Percentiles rank a stretch among this genome's conserved stretches.
Conservation (phyloP, 2,329 filamentous ascomycete genomes). For the Paecilomyces dactylethromorphus region DNA sequence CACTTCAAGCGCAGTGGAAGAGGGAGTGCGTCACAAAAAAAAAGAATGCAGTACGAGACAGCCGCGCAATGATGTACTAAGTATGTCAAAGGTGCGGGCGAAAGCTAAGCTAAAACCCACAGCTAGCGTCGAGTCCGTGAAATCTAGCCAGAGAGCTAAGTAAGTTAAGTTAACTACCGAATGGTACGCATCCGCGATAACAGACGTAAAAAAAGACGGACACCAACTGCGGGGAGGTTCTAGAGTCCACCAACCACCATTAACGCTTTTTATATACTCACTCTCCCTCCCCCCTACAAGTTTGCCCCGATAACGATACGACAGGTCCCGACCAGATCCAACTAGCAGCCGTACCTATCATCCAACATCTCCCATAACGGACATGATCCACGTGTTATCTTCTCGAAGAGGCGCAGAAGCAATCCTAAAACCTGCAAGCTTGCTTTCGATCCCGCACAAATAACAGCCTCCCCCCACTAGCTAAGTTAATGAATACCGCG, state of each 20-base stretch:
- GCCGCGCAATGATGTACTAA: neutral
- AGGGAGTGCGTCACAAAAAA: neutral
- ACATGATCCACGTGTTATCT: neutral
- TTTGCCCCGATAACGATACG: too few relatives aligned
- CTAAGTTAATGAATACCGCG: too few relatives aligned
- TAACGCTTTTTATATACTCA: neutral
- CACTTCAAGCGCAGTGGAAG: neutral
- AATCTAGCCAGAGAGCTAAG: too few relatives aligned
- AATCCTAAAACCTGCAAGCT: too few relatives aligned
- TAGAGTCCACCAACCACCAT: neutral
- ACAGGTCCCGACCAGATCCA: neutral
- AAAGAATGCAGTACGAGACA: neutral
- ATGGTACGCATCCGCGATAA: too few relatives aligned
- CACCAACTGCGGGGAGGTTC: neutral
- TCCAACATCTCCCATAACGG: neutral
- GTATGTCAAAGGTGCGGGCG: neutral
- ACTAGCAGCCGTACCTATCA: neutral
- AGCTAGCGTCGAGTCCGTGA: neutral
- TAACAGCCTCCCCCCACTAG: too few relatives aligned
- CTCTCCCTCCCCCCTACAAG: too few relatives aligned
- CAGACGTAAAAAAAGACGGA: neutral
- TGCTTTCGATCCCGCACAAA: too few relatives aligned
- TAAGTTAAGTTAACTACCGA: neutral
- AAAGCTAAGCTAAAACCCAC: neutral
- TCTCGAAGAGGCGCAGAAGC: neutral